Percentiles rank a stretch among this genome's conserved stretches.
Evolutionary conservation across 805 yeast genomes (phyloP).

Genomic region (Kuraishia ogatae): DNA sequence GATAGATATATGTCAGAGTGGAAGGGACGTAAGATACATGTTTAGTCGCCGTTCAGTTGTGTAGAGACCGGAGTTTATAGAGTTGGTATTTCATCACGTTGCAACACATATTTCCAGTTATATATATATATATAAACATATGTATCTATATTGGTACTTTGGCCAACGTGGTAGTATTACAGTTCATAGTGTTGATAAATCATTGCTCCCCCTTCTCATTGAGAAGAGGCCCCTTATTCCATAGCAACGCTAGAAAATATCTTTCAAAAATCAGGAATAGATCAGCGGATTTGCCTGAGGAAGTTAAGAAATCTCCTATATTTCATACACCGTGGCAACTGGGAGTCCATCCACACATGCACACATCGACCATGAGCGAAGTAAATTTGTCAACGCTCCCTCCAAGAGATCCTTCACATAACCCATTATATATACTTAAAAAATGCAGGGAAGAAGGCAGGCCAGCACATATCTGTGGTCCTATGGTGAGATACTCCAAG

Average conservation of each 20-base stretch:
- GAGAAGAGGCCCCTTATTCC: neutral
- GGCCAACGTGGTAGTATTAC: neutral
- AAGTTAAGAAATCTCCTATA: neutral
- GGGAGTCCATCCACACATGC: neutral
- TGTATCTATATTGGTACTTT: no score
- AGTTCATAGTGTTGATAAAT: neutral
- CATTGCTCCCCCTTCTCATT: neutral
- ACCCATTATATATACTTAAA: slow-evolving; percentile 43
- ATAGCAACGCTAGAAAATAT: neutral
- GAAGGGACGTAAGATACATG: neutral
- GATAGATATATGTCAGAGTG: neutral
- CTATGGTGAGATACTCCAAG: slow-evolving; percentile 96
- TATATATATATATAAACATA: neutral
- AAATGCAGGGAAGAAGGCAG: slow-evolving; percentile 36
- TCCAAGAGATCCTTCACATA: slow-evolving; percentile 33
- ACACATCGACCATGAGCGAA: neutral
- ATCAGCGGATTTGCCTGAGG: neutral
- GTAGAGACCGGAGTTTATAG: neutral
- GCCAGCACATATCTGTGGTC: slow-evolving; percentile 72
- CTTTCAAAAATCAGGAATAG: neutral
- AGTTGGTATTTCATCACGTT: neutral
- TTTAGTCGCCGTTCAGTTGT: neutral
- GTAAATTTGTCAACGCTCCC: slow-evolving; percentile 9
- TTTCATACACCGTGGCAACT: neutral
- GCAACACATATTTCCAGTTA: no score